These are phyloP conservation scores for Fraxinus velutina DNA, from an alignment of 305 asterid species.

Conservation along the genomic window DNA sequence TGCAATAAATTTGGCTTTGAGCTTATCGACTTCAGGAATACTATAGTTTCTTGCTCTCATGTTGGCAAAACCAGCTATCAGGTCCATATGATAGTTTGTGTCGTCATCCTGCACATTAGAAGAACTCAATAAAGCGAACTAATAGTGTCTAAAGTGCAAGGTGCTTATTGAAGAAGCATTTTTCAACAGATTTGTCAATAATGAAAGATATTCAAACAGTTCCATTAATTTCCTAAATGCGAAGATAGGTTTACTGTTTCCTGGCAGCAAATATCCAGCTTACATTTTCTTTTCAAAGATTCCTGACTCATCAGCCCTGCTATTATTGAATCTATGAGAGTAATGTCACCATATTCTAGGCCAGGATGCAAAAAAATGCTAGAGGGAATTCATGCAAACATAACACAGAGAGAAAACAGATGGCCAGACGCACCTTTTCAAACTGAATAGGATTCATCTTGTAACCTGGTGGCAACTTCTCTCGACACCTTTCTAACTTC, in stretches of 20 bases:
- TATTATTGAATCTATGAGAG: neutral
- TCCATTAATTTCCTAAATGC: neutral
- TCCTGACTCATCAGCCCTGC: neutral
- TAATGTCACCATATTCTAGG: neutral
- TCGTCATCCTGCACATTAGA: slow-evolving; percentile 45
- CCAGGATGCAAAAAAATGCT: neutral
- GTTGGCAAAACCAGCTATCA: slow-evolving; percentile 54
- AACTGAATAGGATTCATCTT: slow-evolving; percentile 47
- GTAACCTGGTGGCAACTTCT: slow-evolving; percentile 35
- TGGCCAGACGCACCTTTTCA: slow-evolving; percentile 32
- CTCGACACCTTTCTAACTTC: slow-evolving; percentile 32
- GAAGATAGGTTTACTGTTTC: neutral
- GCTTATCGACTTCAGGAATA: slow-evolving; percentile 57
- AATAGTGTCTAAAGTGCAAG: neutral
- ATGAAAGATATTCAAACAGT: neutral
- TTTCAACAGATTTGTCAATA: neutral
- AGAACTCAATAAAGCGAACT: slow-evolving; percentile 15
- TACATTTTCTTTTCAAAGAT: neutral
- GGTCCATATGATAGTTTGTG: slow-evolving; percentile 55
- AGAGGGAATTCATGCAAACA: neutral
- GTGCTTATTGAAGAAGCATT: neutral
- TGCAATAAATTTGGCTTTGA: slow-evolving; percentile 52
- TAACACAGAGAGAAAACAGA: neutral
- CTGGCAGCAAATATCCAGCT: neutral
- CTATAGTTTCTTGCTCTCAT: slow-evolving; percentile 62